Evolutionary conservation across 2,329 filamentous ascomycete species (phyloP).

Genomic region (Pseudogymnoascus sp.): DNA sequence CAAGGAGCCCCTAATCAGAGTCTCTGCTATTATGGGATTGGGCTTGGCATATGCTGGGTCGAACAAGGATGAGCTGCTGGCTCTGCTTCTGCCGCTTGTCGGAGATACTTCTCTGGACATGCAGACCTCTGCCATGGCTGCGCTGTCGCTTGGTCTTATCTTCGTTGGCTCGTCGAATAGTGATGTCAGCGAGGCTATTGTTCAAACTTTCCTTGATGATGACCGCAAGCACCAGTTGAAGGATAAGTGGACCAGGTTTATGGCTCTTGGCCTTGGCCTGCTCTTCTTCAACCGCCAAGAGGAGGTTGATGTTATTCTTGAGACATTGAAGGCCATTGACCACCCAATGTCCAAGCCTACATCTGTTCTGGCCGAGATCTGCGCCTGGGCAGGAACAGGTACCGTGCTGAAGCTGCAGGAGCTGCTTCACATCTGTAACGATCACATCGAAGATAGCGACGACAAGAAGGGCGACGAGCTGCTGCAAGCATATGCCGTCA

Average conservation of each 20-base stretch:
- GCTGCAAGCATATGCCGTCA: conserved; percentile 89
- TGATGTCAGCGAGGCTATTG: conserved; percentile 84
- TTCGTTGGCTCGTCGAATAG: conserved; percentile 90
- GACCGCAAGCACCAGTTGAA: conserved; percentile 85
- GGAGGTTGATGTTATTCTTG: conserved; percentile 95
- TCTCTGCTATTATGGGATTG: conserved; percentile 90
- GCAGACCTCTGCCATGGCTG: conserved; percentile 94
- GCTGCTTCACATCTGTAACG: conserved; percentile 94
- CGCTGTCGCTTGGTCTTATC: conserved; percentile 79
- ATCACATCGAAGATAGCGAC: conserved; percentile 88
- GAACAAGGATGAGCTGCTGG: conserved; percentile 81
- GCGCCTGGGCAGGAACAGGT: conserved; percentile 95
- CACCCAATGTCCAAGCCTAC: conserved; percentile 97
- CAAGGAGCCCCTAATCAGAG: conserved; percentile 68
- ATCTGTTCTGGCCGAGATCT: conserved; percentile 87
- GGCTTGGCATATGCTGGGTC: conserved; percentile 92
- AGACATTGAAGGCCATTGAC: conserved; percentile 93
- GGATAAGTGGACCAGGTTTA: conserved; percentile 97
- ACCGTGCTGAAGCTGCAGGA: conserved; percentile 96
- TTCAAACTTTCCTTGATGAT: conserved; percentile 88
- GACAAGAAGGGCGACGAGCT: conserved; percentile 94
- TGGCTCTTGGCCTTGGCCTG: conserved; percentile 85
- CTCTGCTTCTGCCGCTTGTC: conserved; percentile 79
- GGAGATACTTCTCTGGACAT: conserved; percentile 78
- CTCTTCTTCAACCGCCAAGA: conserved; percentile 96